Conservation (phyloP, 306 rosid species). For the Sechiopsis laciniata region DNA sequence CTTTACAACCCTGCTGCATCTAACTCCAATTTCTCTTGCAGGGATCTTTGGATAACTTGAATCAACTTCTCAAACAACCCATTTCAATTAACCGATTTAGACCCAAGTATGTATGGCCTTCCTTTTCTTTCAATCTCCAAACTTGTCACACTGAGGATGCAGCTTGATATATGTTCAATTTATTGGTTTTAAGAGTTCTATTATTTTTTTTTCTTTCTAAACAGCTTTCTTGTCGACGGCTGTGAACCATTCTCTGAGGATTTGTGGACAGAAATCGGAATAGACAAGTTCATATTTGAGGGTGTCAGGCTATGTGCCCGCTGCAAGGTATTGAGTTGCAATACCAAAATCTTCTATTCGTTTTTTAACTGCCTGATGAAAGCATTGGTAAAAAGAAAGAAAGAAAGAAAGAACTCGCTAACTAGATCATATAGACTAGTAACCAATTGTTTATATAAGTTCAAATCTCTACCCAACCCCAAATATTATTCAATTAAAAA, state of each 20-base stretch:
- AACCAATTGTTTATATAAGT: too few species aligned
- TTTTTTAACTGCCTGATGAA: too few species aligned
- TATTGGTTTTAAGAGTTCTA: not conserved
- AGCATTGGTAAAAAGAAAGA: not conserved
- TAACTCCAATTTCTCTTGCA: slow-evolving; percentile 34
- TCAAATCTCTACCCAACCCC: too few species aligned
- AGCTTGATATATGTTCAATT: not conserved
- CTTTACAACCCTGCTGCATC: not conserved
- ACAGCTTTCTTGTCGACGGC: slow-evolving; percentile 71
- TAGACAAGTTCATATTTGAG: slow-evolving; percentile 48
- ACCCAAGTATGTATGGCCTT: slow-evolving; percentile 50
- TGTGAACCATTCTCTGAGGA: slow-evolving; percentile 79
- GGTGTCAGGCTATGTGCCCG: slow-evolving; percentile 79
- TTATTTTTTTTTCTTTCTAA: not conserved
- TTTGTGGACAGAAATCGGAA: slow-evolving; percentile 67
- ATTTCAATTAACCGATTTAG: slow-evolving; percentile 71
- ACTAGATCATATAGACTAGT: too few species aligned
- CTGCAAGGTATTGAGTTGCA: slow-evolving; percentile 60
- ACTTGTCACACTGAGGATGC: slow-evolving; percentile 1
- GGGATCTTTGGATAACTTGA: slow-evolving; percentile 72
- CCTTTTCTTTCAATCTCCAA: not conserved
- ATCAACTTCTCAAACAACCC: slow-evolving; percentile 54
- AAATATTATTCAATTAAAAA: too few species aligned
- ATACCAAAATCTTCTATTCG: slow-evolving; percentile 5
- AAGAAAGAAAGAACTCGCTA: not conserved